Evolutionary conservation across 2,329 filamentous ascomycete genomes (phyloP).

Genomic region (Cladobotryum protrusum): DNA sequence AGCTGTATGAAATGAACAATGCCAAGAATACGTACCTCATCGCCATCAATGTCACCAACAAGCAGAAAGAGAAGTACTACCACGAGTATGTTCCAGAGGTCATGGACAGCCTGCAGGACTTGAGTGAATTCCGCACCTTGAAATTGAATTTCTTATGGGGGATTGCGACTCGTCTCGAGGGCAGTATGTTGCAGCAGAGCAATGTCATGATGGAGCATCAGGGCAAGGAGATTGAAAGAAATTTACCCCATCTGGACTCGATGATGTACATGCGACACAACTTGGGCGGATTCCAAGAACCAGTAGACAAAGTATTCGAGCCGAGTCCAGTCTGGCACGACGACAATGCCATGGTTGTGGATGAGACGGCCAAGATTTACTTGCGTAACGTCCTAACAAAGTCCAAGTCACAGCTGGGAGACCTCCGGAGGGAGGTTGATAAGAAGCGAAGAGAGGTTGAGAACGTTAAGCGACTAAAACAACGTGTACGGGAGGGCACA

Average conservation of each 20-base stretch:
- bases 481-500: conserved; percentile 71
- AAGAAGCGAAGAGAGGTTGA: conserved; percentile 84
- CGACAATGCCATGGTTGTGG: conserved; percentile 76
- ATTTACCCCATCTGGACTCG: conserved; percentile 82
- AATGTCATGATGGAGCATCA: conserved; percentile 66
- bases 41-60: conserved; percentile 92
- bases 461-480: conserved; percentile 63
- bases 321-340: conserved; percentile 97
- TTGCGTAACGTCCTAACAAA: conserved; percentile 87
- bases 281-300: conserved; percentile 73
- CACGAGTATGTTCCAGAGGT: conserved; percentile 94
- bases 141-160: conserved; percentile 85
- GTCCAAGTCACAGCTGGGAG: conserved; percentile 76
- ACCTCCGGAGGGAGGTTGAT: conserved; percentile 76
- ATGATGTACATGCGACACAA: conserved; percentile 99
- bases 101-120: conserved; percentile 86
- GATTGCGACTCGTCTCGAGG: conserved; percentile 71
- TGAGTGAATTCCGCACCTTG: conserved; percentile 80
- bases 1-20: conserved; percentile 93
- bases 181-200: conserved; percentile 68
- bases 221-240: conserved; percentile 74
- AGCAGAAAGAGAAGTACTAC: conserved; percentile 95
- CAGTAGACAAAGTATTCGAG: conserved; percentile 78
- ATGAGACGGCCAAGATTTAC: conserved; percentile 83
- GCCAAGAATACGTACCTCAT: conserved; percentile 98